A percentile compares a stretch with the other conserved stretches of the same genome.
These are phyloP conservation scores for Dactylellina leptospora DNA, from an alignment of 2,329 filamentous ascomycete species.

Conservation along the genomic window DNA sequence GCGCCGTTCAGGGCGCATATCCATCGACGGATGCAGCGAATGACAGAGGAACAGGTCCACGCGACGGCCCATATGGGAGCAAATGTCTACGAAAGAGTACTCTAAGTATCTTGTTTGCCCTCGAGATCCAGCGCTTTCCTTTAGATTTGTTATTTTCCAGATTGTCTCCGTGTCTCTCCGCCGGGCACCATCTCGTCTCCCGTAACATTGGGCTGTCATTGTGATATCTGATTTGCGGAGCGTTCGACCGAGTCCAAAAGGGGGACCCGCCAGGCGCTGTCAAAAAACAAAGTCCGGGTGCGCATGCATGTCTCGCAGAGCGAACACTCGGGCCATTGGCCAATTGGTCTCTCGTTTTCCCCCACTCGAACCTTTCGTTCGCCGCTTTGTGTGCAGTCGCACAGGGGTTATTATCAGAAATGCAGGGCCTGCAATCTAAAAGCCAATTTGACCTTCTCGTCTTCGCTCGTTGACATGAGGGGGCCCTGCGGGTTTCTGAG, in stretches of 20 bases:
- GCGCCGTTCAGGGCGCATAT: neutral
- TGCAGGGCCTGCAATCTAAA: slow-evolving; percentile 43
- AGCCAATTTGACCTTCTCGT: slow-evolving; percentile 29
- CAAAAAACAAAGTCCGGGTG: slow-evolving; percentile 5
- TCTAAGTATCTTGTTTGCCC: no score
- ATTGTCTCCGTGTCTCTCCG: slow-evolving; percentile 6
- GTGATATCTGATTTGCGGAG: slow-evolving; percentile 21
- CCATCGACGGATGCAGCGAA: neutral
- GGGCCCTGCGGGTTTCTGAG: slow-evolving; percentile 4
- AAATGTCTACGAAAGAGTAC: neutral
- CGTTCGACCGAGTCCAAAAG: slow-evolving; percentile 8
- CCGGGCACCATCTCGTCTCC: neutral
- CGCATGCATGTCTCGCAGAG: slow-evolving; percentile 3
- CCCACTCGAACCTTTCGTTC: neutral
- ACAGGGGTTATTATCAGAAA: slow-evolving; percentile 45
- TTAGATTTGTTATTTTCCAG: no score
- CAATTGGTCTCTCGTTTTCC: neutral
- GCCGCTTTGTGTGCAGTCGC: slow-evolving; percentile 3
- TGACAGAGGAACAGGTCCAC: neutral
- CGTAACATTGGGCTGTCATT: neutral
- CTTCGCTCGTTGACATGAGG: slow-evolving; percentile 12
- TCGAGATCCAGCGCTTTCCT: neutral
- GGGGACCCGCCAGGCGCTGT: slow-evolving; percentile 20
- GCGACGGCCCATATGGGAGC: slow-evolving; percentile 11
- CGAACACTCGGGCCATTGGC: slow-evolving; percentile 13